These are phyloP conservation scores for Ascomycota sp. DNA, from an alignment of 2,329 filamentous ascomycete species.

Conservation along the genomic window DNA sequence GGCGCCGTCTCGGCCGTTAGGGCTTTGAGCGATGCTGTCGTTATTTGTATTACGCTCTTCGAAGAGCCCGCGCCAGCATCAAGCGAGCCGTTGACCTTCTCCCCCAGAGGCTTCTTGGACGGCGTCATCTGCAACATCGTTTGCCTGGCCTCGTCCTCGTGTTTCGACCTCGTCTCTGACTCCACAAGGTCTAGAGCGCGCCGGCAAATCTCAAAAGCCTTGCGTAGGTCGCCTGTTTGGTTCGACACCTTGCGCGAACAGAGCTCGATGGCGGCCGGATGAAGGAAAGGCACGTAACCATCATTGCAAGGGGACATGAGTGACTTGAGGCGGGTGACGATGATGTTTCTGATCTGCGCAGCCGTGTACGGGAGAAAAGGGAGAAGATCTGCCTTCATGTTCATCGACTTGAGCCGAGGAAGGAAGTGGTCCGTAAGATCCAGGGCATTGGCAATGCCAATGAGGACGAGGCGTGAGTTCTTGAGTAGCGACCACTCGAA, in stretches of 20 bases:
- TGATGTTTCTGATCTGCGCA: conserved; percentile 67
- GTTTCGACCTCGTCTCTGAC: conserved; percentile 56
- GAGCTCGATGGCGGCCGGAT: conserved; percentile 82
- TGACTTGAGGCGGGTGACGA: conserved; percentile 63
- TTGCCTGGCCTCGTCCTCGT: conserved; percentile 41
- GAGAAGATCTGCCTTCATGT: conserved; percentile 72
- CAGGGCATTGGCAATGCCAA: conserved; percentile 90
- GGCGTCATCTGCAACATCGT: conserved; percentile 39
- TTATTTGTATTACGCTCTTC: conserved; percentile 24
- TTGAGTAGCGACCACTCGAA: conserved; percentile 89
- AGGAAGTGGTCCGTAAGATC: conserved; percentile 91
- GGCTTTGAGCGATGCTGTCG: conserved; percentile 32
- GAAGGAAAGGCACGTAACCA: conserved; percentile 65
- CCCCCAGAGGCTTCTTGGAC: conserved; percentile 56
- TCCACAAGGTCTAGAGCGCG: conserved; percentile 80
- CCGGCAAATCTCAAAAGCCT: conserved; percentile 86
- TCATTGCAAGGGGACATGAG: conserved; percentile 39
- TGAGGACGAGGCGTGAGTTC: conserved; percentile 57
- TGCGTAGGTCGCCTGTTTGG: conserved; percentile 83
- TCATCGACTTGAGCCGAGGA: conserved; percentile 78
- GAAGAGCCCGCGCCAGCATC: conserved; percentile 10
- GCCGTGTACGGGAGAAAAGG: conserved; percentile 88
- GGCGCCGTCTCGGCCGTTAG: conserved; percentile 66
- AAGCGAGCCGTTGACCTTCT: conserved; percentile 51
- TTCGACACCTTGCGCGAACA: conserved; percentile 88